A percentile compares a stretch with the other conserved stretches of the same genome.
These are phyloP conservation scores for Pythium periplocum DNA, from an alignment of 352 stramenopile species.

Conservation along the genomic window DNA sequence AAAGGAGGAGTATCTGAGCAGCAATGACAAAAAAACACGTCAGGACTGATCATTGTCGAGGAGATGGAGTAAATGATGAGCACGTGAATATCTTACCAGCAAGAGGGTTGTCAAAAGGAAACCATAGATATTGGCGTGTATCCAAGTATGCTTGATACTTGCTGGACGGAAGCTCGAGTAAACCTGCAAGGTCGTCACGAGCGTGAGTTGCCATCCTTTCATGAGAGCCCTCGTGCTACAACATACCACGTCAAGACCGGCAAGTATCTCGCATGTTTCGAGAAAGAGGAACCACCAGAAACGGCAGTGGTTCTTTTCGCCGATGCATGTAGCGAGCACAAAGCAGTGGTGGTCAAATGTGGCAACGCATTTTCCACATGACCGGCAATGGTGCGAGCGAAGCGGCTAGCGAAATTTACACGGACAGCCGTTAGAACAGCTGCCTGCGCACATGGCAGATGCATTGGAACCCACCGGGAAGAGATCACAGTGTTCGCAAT, in stretches of 20 bases:
- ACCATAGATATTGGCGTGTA: constrained; percentile 13
- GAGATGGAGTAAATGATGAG: constrained; percentile 5
- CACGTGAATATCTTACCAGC: constrained; percentile 18
- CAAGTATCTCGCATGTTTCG: constrained; percentile 24
- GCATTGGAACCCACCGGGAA: background rate
- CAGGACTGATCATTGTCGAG: background rate
- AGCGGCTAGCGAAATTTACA: constrained; percentile 35
- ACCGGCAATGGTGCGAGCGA: constrained; percentile 81
- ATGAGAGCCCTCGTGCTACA: background rate
- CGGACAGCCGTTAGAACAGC: background rate
- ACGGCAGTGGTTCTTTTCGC: constrained; percentile 85
- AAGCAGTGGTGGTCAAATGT: constrained; percentile 92
- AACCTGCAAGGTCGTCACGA: background rate
- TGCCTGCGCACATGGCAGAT: background rate
- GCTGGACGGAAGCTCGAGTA: constrained; percentile 2
- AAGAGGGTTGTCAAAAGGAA: constrained; percentile 21
- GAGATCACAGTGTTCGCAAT: background rate
- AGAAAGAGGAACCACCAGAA: constrained; percentile 75
- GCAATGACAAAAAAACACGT: constrained; percentile 1
- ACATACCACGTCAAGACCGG: constrained; percentile 25
- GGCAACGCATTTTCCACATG: constrained; percentile 75
- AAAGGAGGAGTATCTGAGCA: constrained; percentile 12
- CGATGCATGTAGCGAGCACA: constrained; percentile 84
- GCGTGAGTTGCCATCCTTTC: background rate
- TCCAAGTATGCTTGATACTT: constrained; percentile 21